phyloP scores from a whole-genome alignment of 495 filamentous ascomycete species.

The Penicillium riverlandense region DNA sequence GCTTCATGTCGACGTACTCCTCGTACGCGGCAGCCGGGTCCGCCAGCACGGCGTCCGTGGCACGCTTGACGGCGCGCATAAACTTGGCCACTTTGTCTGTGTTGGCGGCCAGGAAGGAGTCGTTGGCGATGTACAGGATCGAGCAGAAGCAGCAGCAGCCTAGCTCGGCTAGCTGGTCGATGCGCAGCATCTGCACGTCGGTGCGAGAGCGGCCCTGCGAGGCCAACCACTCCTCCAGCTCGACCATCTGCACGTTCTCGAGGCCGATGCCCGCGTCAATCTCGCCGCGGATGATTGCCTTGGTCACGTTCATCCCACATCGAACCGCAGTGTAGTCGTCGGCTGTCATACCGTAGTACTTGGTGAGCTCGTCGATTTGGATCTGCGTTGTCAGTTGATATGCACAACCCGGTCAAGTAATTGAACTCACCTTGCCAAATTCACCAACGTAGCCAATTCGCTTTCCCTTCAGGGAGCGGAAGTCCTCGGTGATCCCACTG shows the following conservation, averaged over 20 bases:
- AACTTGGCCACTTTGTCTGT: constrained; percentile 50
- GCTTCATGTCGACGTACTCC: constrained; percentile 62
- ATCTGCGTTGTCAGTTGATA: constrained; percentile 30
- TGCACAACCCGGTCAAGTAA: no score
- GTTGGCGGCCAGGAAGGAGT: constrained; percentile 54
- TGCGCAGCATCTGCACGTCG: constrained; percentile 67
- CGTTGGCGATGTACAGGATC: constrained; percentile 65
- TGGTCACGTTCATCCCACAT: constrained; percentile 56
- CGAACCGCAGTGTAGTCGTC: constrained; percentile 64
- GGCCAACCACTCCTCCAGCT: constrained; percentile 62
- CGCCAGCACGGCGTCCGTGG: constrained; percentile 59
- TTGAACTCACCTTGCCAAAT: constrained; percentile 49
- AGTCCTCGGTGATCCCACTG: constrained; percentile 59
- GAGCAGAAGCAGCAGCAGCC: constrained; percentile 73
- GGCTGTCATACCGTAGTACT: constrained; percentile 63
- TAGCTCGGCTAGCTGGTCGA: constrained; percentile 63
- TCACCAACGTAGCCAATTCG: constrained; percentile 66
- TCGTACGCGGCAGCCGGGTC: constrained; percentile 50
- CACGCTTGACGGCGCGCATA: constrained; percentile 58
- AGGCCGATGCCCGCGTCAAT: constrained; percentile 67
- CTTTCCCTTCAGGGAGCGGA: constrained; percentile 56
- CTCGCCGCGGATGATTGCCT: constrained; percentile 56
- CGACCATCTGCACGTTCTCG: constrained; percentile 69
- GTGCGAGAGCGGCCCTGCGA: constrained; percentile 49
- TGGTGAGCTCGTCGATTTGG: constrained; percentile 67